Conservation (phyloP, 257 asterid genomes). For the Primulina huaijiensis region DNA sequence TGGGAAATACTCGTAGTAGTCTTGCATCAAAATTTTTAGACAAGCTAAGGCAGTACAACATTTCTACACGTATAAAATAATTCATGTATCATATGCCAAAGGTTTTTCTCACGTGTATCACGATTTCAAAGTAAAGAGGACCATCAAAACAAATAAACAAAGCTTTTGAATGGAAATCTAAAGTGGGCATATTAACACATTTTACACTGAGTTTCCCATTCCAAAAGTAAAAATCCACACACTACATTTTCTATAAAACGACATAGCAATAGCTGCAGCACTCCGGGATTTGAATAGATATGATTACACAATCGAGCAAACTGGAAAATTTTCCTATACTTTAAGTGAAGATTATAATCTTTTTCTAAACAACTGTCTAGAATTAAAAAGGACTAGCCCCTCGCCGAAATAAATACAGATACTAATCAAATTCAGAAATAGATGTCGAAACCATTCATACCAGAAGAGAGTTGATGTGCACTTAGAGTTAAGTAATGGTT, state of each 20-base stretch:
- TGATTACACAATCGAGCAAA: background rate
- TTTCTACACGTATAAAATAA: too few species aligned
- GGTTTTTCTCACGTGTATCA: too few species aligned
- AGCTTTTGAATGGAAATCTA: background rate
- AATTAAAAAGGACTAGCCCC: background rate
- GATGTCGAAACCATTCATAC: slow-evolving; percentile 16
- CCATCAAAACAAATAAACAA: too few species aligned
- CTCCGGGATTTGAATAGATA: too few species aligned
- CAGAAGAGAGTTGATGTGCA: background rate
- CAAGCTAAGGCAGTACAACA: too few species aligned
- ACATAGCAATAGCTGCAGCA: background rate
- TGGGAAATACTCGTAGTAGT: too few species aligned
- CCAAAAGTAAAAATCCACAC: background rate
- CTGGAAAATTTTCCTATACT: background rate
- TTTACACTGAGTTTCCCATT: background rate
- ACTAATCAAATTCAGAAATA: slow-evolving; percentile 19
- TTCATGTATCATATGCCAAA: too few species aligned
- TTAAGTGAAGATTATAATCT: background rate
- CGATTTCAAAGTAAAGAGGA: too few species aligned
- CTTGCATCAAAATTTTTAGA: too few species aligned
- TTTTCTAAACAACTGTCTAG: background rate
- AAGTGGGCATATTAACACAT: background rate
- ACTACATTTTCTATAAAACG: background rate
- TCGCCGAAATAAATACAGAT: slow-evolving; percentile 19
- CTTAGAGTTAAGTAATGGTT: slow-evolving; percentile 34